Evolutionary conservation across 106 monocot species (phyloP).

Genomic region (Hemerocallis citrina): DNA sequence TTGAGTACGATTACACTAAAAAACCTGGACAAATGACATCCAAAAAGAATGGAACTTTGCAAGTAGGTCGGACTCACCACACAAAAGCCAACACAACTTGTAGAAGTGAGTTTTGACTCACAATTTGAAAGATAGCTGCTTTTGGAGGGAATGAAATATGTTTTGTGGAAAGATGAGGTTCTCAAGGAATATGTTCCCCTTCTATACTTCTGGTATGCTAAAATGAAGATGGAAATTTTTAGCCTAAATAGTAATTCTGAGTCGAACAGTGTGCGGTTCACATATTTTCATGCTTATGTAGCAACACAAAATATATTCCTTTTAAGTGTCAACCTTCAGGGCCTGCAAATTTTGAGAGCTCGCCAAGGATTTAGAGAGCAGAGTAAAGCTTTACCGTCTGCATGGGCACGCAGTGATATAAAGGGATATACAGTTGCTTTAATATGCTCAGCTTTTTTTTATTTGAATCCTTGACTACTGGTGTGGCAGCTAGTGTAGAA

Average conservation of each 20-base stretch:
- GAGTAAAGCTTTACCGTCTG: constrained; percentile 39
- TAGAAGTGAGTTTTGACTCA: too few relatives aligned
- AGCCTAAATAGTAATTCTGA: constrained; percentile 21
- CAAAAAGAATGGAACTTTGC: too few relatives aligned
- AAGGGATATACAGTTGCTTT: constrained; percentile 63
- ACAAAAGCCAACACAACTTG: too few relatives aligned
- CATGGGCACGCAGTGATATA: constrained; percentile 57
- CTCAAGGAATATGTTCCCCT: constrained; percentile 44
- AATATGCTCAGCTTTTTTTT: constrained; percentile 70
- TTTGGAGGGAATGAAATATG: too few relatives aligned
- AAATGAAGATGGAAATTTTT: constrained; percentile 50
- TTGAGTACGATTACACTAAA: too few relatives aligned
- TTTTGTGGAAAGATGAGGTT: too few relatives aligned
- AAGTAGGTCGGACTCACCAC: too few relatives aligned
- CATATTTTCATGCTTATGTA: constrained; percentile 69
- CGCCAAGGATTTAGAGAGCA: constrained; percentile 92
- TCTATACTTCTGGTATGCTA: constrained; percentile 88
- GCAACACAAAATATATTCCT: constrained; percentile 47
- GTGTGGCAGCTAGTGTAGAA: constrained; percentile 45
- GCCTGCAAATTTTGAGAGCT: constrained; percentile 53
- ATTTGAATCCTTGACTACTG: constrained; percentile 68
- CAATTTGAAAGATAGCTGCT: too few relatives aligned
- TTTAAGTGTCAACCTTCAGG: constrained; percentile 34
- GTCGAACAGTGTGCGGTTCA: constrained; percentile 48
- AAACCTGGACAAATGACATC: too few relatives aligned